Conservation (phyloP, 805 yeast species). For the Lipomyces mesembrius region DNA sequence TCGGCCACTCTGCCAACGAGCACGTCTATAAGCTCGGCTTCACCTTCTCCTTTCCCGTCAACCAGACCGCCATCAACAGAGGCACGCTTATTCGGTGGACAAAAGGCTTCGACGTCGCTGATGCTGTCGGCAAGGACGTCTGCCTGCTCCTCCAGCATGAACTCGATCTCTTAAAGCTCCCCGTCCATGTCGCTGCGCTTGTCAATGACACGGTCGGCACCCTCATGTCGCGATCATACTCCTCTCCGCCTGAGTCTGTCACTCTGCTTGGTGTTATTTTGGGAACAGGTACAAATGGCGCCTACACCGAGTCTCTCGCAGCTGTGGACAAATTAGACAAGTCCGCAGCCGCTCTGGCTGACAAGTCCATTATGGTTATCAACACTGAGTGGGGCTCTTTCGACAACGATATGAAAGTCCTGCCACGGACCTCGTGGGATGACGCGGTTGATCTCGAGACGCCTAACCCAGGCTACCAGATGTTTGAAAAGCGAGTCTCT, state of each 20-base stretch:
- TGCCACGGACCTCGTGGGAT: constrained; percentile 84
- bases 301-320: constrained; percentile 78
- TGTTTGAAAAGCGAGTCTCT: constrained; percentile 55
- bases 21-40: constrained; percentile 75
- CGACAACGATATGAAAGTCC: constrained; percentile 74
- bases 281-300: constrained; percentile 98
- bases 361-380: constrained; percentile 30
- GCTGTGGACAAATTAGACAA: constrained; percentile 75
- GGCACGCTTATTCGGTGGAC: constrained; percentile 95
- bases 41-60: constrained; percentile 92
- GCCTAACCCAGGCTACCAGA: constrained; percentile 82
- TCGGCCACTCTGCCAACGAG: constrained; percentile 34
- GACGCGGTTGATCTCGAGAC: constrained; percentile 69
- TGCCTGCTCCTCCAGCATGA: constrained; percentile 73
- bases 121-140: constrained; percentile 83
- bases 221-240: constrained; percentile 81
- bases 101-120: constrained; percentile 87
- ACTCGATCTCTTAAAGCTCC: constrained; percentile 61
- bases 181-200: constrained; percentile 74
- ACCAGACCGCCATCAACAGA: constrained; percentile 75
- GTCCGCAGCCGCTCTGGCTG: constrained; percentile 39
- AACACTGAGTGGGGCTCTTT: constrained; percentile 96
- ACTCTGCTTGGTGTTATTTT: constrained; percentile 89
- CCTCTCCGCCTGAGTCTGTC: constrained; percentile 60
- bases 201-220: constrained; percentile 98